Evolutionary conservation across 805 yeast genomes (phyloP).

Genomic region (Yarrowia porcina): DNA sequence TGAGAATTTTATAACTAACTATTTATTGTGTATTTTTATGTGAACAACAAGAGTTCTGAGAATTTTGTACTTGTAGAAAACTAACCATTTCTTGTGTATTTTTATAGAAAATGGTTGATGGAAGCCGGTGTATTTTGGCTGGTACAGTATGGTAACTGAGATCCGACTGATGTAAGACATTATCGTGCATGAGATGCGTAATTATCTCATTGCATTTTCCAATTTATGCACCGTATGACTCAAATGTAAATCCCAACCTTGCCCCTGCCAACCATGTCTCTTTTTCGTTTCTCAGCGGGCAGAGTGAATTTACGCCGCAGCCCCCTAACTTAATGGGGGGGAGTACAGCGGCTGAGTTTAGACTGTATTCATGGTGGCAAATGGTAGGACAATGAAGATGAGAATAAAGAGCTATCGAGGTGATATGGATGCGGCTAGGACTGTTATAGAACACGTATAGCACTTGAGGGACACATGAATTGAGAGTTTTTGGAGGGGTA

Average conservation of each 20-base stretch:
- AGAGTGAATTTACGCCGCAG: background rate
- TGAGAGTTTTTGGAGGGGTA: background rate
- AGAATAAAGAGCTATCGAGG: too few species aligned
- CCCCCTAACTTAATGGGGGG: background rate
- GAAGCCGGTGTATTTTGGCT: too few species aligned
- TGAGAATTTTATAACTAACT: background rate
- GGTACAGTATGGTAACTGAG: too few species aligned
- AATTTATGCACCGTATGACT: constrained; percentile 4
- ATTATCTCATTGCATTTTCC: background rate
- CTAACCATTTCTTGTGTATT: too few species aligned
- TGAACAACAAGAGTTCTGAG: background rate
- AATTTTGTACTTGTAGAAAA: background rate
- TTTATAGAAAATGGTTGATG: too few species aligned
- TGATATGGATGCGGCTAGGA: background rate
- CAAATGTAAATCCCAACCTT: background rate
- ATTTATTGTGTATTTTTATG: constrained; percentile 4
- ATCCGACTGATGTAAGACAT: too few species aligned
- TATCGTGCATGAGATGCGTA: too few species aligned
- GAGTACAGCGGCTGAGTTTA: background rate
- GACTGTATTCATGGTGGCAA: background rate
- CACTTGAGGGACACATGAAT: too few species aligned
- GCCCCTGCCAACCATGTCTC: background rate
- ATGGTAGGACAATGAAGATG: too few species aligned
- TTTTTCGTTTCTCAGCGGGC: background rate
- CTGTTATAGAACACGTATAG: background rate